A percentile compares a stretch with the other conserved stretches of the same genome.
These are phyloP conservation scores for Tilletia horrida DNA, from an alignment of 1,284 basidiomycete genomes.

Conservation along the genomic window DNA sequence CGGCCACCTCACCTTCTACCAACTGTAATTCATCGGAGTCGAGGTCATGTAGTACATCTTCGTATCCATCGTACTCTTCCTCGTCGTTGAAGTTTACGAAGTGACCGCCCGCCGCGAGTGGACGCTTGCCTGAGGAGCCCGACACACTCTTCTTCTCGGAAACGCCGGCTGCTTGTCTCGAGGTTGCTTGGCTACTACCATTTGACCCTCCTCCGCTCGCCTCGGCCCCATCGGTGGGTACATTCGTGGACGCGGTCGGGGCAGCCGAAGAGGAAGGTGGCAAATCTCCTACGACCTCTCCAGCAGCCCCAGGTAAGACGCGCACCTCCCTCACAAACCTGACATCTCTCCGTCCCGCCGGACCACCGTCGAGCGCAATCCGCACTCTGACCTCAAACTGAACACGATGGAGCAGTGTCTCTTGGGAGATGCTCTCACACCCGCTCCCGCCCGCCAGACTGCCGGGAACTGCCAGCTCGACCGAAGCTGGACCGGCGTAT, in stretches of 20 bases:
- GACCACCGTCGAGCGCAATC: slow-evolving; percentile 30
- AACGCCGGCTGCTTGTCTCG: neutral
- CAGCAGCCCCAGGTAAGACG: slow-evolving; percentile 46
- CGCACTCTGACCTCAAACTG: slow-evolving; percentile 46
- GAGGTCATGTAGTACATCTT: slow-evolving; percentile 23
- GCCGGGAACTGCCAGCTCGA: neutral
- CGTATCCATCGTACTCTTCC: slow-evolving; percentile 32
- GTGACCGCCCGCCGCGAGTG: neutral
- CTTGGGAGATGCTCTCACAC: slow-evolving; percentile 51
- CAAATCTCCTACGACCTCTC: slow-evolving; percentile 25
- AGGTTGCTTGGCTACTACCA: too few species aligned
- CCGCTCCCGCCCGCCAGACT: slow-evolving; percentile 39
- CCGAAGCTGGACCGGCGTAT: neutral
- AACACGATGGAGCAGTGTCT: slow-evolving; percentile 49
- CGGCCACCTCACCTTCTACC: neutral
- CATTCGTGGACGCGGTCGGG: neutral
- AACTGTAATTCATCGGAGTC: slow-evolving; percentile 2
- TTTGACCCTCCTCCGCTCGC: too few species aligned
- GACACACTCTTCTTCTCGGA: neutral
- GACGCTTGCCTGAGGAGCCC: neutral
- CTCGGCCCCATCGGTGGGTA: too few species aligned
- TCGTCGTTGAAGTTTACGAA: slow-evolving; percentile 17
- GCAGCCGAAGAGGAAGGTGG: neutral
- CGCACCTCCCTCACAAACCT: slow-evolving; percentile 31
- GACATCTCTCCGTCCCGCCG: slow-evolving; percentile 37